Conservation (phyloP, 1,284 basidiomycete species). For the Pseudozyma thailandica region DNA sequence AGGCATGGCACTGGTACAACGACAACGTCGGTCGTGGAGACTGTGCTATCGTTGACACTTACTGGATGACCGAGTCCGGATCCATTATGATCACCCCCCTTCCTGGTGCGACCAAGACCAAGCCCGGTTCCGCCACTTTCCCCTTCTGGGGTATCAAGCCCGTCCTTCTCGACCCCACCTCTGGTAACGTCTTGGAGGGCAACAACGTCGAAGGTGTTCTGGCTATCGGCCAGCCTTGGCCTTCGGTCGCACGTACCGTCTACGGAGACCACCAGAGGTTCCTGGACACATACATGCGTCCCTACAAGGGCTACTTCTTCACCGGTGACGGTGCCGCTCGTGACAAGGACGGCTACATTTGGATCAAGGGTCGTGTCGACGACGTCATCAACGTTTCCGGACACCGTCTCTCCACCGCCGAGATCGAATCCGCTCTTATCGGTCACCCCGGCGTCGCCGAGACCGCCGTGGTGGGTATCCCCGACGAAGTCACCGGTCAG, state of each 20-base stretch:
- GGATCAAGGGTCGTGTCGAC: constrained; percentile 94
- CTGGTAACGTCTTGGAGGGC: constrained; percentile 81
- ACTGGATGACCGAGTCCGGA: constrained; percentile 91
- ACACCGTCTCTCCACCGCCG: constrained; percentile 94
- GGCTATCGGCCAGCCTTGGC: constrained; percentile 88
- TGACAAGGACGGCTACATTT: constrained; percentile 90
- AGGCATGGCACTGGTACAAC: constrained; percentile 99
- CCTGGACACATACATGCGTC: constrained; percentile 92
- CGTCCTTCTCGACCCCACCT: constrained; percentile 83
- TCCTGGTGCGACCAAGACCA: constrained; percentile 93
- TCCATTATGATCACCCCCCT: constrained; percentile 94
- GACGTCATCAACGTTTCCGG: constrained; percentile 81
- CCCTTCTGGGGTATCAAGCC: constrained; percentile 97
- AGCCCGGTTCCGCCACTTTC: constrained; percentile 94
- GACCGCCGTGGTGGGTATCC: constrained; percentile 74
- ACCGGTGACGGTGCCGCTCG: constrained; percentile 95
- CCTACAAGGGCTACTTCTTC: constrained; percentile 79
- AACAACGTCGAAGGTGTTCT: constrained; percentile 91
- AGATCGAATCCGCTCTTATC: constrained; percentile 96
- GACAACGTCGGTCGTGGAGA: constrained; percentile 88
- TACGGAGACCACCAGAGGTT: constrained; percentile 91
- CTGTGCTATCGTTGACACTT: constrained; percentile 88
- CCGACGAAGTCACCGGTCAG: constrained; percentile 67
- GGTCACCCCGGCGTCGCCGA: constrained; percentile 93
- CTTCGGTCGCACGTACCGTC: constrained; percentile 93